Base-by-base conservation (phyloP, 169 alveolate genomes). In the Eimeria maxima region DNA sequence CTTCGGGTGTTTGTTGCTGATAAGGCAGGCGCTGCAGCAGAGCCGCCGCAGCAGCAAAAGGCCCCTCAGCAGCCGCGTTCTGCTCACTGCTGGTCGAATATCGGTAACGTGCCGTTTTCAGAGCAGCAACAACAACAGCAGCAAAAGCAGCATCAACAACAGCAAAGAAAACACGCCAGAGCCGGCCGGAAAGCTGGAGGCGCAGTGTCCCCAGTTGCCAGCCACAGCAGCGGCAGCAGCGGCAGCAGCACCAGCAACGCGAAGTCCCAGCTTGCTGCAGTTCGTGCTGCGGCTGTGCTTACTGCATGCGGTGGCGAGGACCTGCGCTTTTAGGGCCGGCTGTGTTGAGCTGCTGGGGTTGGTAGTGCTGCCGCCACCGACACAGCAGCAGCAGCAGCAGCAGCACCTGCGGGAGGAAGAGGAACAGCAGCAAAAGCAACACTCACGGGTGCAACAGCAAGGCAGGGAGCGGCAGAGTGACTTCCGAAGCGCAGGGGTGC, bases 1-100 rank as follows among this genome's bases (percentile, higher is more conserved):
- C 65, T 63, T 29, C 1, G 93, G 93, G 22, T 86, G 93, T 42
- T 45, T 86, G 63, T 63, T 86, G 93, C 80, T 86, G 76, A 42
- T 86, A 13, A 60, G 80, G 45, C 93, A 60, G 53, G 93, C 93
- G 81, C 80, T 86, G 93, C 93, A 86, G 93, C 93, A 86, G 50
- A 86, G 93, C 53, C 55, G 76, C 93, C 11, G 81, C 93, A 44
- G 80, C 60, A 86, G 63, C 44, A 86, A 63, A 55, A 13, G 47
- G 33, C 93, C 93, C 57, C 93, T 60, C 65, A 86, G 80, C 81
- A 55, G 80, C 93, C 76, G 93, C 13, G 76, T 86, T 55, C 65
- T 86, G 63, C 80, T 86, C 42, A 29, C 18, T n/a, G 80, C 93
- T 33, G 93, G 80, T 27, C 55, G 93, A 18, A 8, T 86, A 47